Percentiles rank a stretch among this genome's conserved stretches.
Conservation (phyloP, 2,329 filamentous ascomycete species). For the Arthrinium puccinioides region DNA sequence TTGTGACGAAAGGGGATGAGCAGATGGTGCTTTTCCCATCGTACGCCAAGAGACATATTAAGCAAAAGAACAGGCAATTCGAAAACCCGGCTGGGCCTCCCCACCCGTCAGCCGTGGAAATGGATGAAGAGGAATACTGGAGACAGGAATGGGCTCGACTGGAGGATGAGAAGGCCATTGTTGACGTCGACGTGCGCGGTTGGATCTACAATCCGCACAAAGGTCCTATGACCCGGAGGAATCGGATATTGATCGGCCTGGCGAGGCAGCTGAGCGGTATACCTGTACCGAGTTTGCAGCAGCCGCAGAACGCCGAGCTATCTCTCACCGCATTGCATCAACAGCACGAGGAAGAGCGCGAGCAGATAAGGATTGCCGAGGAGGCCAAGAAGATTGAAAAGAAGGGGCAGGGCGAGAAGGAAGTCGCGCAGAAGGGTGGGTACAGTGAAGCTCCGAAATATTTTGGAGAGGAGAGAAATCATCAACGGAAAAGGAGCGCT, state of each 20-base stretch:
- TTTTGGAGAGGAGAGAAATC: constrained; percentile 22
- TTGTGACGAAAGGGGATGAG: constrained; percentile 72
- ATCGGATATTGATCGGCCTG: constrained; percentile 78
- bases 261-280: constrained; percentile 85
- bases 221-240: constrained; percentile 79
- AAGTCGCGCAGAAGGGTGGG: constrained; percentile 60
- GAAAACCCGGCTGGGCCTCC: constrained; percentile 27
- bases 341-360: constrained; percentile 41
- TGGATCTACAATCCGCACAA: constrained; percentile 88
- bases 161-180: constrained; percentile 76
- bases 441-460: constrained; percentile 61
- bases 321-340: constrained; percentile 26
- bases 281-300: constrained; percentile 52
- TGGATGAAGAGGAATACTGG: constrained; percentile 67
- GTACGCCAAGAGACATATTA: constrained; percentile 72
- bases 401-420: constrained; percentile 63
- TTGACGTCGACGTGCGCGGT: constrained; percentile 90
- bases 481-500: constrained; percentile 3
- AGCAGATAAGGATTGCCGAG: constrained; percentile 59
- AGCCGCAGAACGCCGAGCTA: constrained; percentile 13
- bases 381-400: constrained; percentile 73
- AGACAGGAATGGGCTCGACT: constrained; percentile 69
- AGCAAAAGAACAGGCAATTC: constrained; percentile 23
- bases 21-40: constrained; percentile 95
- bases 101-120: constrained; percentile 30